phyloP scores from a whole-genome alignment of 75 land plant genomes.

The Cunninghamia lanceolata region DNA sequence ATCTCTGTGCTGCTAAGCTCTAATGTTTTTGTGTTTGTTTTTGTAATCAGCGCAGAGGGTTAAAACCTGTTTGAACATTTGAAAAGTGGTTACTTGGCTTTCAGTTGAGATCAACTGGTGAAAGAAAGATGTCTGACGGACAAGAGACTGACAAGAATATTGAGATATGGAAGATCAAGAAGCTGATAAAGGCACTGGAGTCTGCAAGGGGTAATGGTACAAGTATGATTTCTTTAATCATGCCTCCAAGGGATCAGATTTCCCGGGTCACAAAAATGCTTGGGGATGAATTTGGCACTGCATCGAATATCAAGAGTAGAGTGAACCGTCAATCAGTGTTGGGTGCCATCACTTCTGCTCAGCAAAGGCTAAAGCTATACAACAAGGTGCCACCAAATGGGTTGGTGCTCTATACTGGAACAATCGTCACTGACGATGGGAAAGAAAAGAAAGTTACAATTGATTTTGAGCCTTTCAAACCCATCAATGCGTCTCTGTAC shows the following conservation, averaged over 20 bases:
- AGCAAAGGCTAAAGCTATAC: constrained; percentile 75
- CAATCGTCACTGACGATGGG: constrained; percentile 78
- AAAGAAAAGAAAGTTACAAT: constrained; percentile 79
- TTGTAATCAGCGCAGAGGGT: background rate
- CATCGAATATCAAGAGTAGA: constrained; percentile 71
- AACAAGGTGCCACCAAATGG: constrained; percentile 79
- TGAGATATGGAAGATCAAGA: constrained; percentile 64
- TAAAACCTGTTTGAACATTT: background rate
- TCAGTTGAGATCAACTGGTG: background rate
- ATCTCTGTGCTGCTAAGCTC: background rate
- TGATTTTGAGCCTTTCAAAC: constrained; percentile 69
- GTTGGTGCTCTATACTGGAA: constrained; percentile 71
- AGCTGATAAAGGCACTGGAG: constrained; percentile 73
- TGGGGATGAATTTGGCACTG: constrained; percentile 81
- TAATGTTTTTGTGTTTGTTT: background rate
- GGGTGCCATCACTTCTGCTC: constrained; percentile 77
- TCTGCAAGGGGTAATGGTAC: constrained; percentile 82
- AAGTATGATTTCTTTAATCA: constrained; percentile 85
- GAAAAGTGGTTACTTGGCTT: background rate
- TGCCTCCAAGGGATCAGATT: constrained; percentile 81
- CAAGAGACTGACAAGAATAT: constrained; percentile 47
- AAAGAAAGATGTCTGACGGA: constrained; percentile 35
- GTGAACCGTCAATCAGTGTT: constrained; percentile 81
- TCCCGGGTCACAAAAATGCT: constrained; percentile 73
- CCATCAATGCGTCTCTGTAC: constrained; percentile 82